Evolutionary conservation across 2,329 filamentous ascomycete genomes (phyloP).

Genomic region (Sclerotinia spermophila): DNA sequence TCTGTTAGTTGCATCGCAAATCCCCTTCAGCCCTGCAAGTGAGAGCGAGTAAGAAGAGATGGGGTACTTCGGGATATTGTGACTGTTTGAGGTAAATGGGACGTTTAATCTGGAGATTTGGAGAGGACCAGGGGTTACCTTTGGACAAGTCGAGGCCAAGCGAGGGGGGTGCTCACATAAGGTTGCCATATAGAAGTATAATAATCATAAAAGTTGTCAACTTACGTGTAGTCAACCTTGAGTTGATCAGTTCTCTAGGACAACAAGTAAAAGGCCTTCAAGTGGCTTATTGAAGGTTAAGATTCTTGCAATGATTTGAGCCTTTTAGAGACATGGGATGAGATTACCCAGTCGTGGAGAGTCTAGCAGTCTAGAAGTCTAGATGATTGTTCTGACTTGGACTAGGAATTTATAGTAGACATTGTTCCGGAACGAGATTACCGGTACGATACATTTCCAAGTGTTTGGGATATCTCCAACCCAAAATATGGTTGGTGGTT

Average conservation of each 20-base stretch:
- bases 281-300: not conserved
- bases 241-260: not conserved
- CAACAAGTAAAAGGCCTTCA: not conserved
- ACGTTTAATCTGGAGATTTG: constrained; percentile 26
- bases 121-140: not conserved
- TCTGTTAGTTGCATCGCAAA: constrained; percentile 12
- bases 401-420: not conserved
- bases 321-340: constrained; percentile 1
- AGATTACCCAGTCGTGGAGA: not conserved
- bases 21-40: constrained; percentile 20
- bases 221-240: not conserved
- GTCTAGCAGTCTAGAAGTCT: not conserved
- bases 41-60: constrained; percentile 5
- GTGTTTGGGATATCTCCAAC: not conserved
- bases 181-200: not conserved
- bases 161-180: constrained; percentile 2
- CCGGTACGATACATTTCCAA: not conserved
- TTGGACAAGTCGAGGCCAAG: not conserved
- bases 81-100: constrained; percentile 52
- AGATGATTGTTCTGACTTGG: not conserved
- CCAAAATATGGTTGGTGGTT: not conserved
- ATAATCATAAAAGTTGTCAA: not conserved
- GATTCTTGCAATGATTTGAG: not conserved
- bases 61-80: constrained; percentile 9
- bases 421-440: not conserved